phyloP scores from a whole-genome alignment of 352 stramenopile species.

The Phytophthora idaei region DNA sequence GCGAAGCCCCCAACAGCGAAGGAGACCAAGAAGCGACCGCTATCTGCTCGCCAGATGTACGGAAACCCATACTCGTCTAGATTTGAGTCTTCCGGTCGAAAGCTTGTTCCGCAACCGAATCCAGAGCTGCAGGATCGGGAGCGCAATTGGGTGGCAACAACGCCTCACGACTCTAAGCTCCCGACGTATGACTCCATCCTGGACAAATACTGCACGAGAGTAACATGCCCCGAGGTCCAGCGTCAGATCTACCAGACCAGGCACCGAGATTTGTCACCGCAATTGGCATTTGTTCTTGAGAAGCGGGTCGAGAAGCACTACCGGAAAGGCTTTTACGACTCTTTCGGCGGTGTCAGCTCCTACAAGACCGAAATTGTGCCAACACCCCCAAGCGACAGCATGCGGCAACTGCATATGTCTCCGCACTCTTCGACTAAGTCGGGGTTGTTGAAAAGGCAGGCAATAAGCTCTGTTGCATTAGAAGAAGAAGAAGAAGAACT shows the following conservation, averaged over 20 bases:
- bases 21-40: constrained; percentile 20
- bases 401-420: constrained; percentile 14
- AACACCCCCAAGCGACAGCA: constrained; percentile 8
- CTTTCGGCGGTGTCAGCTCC: constrained; percentile 46
- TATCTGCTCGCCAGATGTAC: constrained; percentile 33
- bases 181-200: constrained; percentile 78
- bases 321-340: constrained; percentile 38
- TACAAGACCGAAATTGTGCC: constrained; percentile 50
- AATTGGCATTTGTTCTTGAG: constrained; percentile 75
- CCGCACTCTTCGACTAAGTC: constrained; percentile 1
- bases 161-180: constrained; percentile 53
- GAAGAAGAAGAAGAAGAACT: not conserved
- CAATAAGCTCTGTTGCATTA: not conserved
- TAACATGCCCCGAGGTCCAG: constrained; percentile 77
- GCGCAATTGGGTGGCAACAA: constrained; percentile 61
- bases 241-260: constrained; percentile 77
- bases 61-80: constrained; percentile 6
- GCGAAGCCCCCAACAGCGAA: constrained; percentile 16
- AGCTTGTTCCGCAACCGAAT: constrained; percentile 16
- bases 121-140: constrained; percentile 45
- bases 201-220: constrained; percentile 78
- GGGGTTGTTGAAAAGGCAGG: constrained; percentile 5
- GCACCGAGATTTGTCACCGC: constrained; percentile 62
- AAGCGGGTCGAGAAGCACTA: constrained; percentile 68
- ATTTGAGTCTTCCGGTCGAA: constrained; percentile 16